Evolutionary conservation across 1,284 basidiomycete genomes (phyloP).

Genomic region (Waitea zeae): DNA sequence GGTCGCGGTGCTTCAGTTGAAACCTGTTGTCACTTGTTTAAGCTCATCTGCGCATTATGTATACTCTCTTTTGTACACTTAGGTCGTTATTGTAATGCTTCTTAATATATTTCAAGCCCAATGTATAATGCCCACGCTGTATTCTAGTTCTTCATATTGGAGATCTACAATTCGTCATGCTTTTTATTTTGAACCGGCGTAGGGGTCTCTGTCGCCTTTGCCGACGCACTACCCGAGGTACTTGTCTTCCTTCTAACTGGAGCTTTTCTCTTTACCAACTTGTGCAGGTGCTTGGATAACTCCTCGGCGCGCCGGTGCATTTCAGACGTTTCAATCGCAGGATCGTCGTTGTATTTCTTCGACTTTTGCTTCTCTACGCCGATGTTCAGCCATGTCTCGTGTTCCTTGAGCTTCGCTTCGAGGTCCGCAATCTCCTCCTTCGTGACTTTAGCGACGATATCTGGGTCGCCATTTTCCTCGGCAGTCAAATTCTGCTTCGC

Average conservation of each 20-base stretch:
- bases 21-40: too few relatives aligned
- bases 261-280: constrained; percentile 45
- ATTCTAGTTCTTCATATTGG: neutral
- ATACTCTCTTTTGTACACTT: too few relatives aligned
- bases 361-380: constrained; percentile 68
- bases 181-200: constrained; percentile 4
- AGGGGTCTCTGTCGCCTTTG: neutral
- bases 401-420: constrained; percentile 56
- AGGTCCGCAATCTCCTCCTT: constrained; percentile 64
- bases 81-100: too few relatives aligned
- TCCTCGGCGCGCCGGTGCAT: constrained; percentile 69
- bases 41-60: too few relatives aligned
- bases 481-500: constrained; percentile 56
- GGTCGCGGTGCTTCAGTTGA: too few relatives aligned
- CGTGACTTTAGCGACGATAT: constrained; percentile 53
- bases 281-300: constrained; percentile 59
- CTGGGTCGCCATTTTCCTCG: constrained; percentile 37
- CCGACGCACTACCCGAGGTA: constrained; percentile 3
- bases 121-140: neutral
- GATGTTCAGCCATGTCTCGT: constrained; percentile 66
- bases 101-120: too few relatives aligned
- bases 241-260: constrained; percentile 30
- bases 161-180: constrained; percentile 14
- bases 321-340: constrained; percentile 66
- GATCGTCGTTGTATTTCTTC: constrained; percentile 59